Conservation (phyloP, 2,329 filamentous ascomycete genomes). For the Monilinia aucupariae region DNA sequence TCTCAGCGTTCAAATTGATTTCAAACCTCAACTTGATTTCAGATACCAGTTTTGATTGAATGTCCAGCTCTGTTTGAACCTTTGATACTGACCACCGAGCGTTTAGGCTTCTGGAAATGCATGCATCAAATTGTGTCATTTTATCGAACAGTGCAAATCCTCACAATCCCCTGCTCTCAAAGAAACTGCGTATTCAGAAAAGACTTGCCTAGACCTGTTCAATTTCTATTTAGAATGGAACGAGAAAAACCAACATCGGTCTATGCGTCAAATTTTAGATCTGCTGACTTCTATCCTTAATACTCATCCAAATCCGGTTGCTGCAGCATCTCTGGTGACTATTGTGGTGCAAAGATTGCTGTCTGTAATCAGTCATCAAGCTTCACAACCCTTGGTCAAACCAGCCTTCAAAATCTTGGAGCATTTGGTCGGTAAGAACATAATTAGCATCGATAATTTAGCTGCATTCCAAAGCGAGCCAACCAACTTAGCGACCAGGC, state of each 20-base stretch:
- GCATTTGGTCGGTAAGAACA: slow-evolving; percentile 56
- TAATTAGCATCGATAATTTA: slow-evolving; percentile 40
- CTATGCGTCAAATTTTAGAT: slow-evolving; percentile 58
- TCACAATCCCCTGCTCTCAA: slow-evolving; percentile 42
- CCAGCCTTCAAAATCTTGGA: slow-evolving; percentile 64
- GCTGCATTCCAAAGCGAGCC: slow-evolving; percentile 7
- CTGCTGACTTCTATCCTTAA: slow-evolving; percentile 47
- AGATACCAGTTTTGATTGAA: not conserved
- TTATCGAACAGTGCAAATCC: slow-evolving; percentile 54
- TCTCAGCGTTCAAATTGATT: not conserved
- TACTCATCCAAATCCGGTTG: slow-evolving; percentile 43
- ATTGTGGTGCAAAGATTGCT: slow-evolving; percentile 49
- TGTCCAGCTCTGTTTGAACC: not conserved
- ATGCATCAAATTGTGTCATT: slow-evolving; percentile 56
- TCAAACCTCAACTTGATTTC: not conserved
- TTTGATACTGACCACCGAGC: not conserved
- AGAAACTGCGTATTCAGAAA: slow-evolving; percentile 47
- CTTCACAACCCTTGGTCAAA: slow-evolving; percentile 60
- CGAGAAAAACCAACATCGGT: slow-evolving; percentile 58
- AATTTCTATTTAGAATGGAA: slow-evolving; percentile 63
- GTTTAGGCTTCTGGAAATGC: slow-evolving; percentile 46
- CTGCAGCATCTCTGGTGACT: slow-evolving; percentile 42
- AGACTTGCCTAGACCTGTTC: slow-evolving; percentile 48
- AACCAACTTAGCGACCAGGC: not conserved
- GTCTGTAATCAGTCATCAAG: slow-evolving; percentile 54